Base-by-base conservation (phyloP, 495 filamentous ascomycete genomes). In the Xylaria acuta region DNA sequence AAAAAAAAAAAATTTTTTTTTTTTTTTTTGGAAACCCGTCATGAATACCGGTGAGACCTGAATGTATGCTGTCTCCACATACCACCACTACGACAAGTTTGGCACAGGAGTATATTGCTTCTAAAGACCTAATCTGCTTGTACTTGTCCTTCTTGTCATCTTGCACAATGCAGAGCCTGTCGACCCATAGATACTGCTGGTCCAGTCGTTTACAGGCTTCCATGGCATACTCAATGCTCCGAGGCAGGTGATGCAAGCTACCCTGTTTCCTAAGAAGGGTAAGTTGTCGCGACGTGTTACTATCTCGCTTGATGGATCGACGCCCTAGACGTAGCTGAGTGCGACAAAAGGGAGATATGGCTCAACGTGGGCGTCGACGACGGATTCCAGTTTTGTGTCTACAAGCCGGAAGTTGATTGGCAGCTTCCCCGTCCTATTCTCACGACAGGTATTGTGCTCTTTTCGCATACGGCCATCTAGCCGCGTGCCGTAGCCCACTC, bases 21-120 rank as follows among this genome's bases (percentile, higher is more conserved):
- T n/a, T 9, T 8, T 25, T 2, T 11, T n/a, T 51, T 51, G 47
- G 47, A 11, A 51, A 51, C 3, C 9, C 47, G n/a, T 51, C 47
- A 51, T 51, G n/a, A 12, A 51, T 22, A 3, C 63, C 63, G 40
- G 12, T 30, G 2, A 65, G 40, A 65, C 63, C 38, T n/a, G 43
- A 49, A 65, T 43, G 36, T 47, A 65, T 49, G 63, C 40, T 65
- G n/a, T 65, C 43, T 7, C 38, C 47, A n/a, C n/a, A 43, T 14
- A 30, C 63, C 38, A 40, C 63, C 38, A 81, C 45, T 22, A 75
- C 77, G 47, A 60, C 58, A 38, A 80, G 32, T 47, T 69, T 56
- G 20, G 79, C 76, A 30, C 66, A 70, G 34, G 60, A 59, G 63
- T 80, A 79, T 36, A 75, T 76, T 2, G 51, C 47, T 30, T 53